Conservation (phyloP, 257 asterid genomes). For the Cordia subcordata region DNA sequence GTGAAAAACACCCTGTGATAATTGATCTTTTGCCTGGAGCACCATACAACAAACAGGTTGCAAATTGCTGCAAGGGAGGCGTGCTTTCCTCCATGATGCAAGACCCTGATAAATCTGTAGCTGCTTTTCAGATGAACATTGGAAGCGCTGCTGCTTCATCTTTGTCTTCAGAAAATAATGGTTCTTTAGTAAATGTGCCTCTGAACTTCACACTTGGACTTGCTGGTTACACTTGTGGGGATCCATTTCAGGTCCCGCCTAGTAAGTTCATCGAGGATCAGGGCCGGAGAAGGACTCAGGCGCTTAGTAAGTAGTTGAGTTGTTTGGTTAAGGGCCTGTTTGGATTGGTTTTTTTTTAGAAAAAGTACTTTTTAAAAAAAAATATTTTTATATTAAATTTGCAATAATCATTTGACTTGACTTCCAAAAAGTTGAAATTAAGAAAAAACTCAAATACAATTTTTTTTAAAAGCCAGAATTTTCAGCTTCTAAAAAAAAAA, state of each 20-base stretch:
- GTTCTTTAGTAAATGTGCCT: conserved; percentile 24
- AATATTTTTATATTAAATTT: too few relatives aligned
- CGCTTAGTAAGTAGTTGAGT: conserved; percentile 38
- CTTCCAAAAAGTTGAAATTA: too few relatives aligned
- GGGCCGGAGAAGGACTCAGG: conserved; percentile 71
- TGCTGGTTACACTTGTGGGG: conserved; percentile 73
- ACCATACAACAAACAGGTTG: conserved; percentile 38
- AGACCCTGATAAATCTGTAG: conserved; percentile 27
- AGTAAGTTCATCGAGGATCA: conserved; percentile 45
- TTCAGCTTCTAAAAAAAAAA: too few relatives aligned
- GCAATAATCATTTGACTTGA: too few relatives aligned
- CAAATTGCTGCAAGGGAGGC: conserved; percentile 72
- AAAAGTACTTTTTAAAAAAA: too few relatives aligned
- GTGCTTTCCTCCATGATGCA: conserved; percentile 64
- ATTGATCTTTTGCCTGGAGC: conserved; percentile 72
- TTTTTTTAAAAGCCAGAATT: too few relatives aligned
- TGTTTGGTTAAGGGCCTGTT: too few relatives aligned
- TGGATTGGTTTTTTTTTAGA: too few relatives aligned
- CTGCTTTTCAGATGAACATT: conserved; percentile 49
- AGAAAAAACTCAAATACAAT: too few relatives aligned
- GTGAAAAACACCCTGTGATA: conserved; percentile 55
- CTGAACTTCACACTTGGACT: conserved; percentile 49
- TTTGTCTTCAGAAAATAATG: background rate
- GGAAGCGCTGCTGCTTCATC: conserved; percentile 16
- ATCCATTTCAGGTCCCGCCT: conserved; percentile 45